A percentile compares a stretch with the other conserved stretches of the same genome.
Conservation (phyloP, 2,329 filamentous ascomycete species). For the Fusarium staphyleae region DNA sequence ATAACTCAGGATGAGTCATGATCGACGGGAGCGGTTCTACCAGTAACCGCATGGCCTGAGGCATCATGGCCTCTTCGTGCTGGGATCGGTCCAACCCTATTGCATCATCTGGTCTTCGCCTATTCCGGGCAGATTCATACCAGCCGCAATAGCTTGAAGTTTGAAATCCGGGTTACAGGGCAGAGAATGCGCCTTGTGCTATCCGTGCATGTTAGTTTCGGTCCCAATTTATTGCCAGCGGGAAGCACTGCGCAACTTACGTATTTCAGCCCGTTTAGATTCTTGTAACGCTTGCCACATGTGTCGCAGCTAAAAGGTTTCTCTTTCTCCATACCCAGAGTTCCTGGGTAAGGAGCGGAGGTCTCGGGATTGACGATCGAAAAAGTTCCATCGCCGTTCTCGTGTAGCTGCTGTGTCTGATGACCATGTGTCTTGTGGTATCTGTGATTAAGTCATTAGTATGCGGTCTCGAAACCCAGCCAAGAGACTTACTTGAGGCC, state of each 20-base stretch:
- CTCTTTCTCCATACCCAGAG: constrained; percentile 99
- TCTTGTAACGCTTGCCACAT: constrained; percentile 99
- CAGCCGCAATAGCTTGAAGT: constrained; percentile 53
- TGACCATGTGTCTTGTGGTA: constrained; percentile 86
- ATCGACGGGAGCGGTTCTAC: background rate
- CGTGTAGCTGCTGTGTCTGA: constrained; percentile 94
- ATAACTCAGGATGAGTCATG: background rate
- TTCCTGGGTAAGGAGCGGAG: constrained; percentile 91
- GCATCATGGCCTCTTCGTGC: background rate
- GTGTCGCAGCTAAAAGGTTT: constrained; percentile 98
- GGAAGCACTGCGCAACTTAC: constrained; percentile 52
- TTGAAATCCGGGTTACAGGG: constrained; percentile 86
- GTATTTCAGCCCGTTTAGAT: constrained; percentile 97
- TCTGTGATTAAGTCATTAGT: constrained; percentile 49
- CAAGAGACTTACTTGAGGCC: constrained; percentile 81
- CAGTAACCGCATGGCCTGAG: background rate
- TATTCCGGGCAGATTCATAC: constrained; percentile 53
- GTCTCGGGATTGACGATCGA: constrained; percentile 98
- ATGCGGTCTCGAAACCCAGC: background rate
- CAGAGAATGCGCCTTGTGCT: constrained; percentile 83
- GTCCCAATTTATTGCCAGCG: background rate
- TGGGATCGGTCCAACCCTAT: constrained; percentile 26
- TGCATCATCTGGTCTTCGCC: constrained; percentile 54
- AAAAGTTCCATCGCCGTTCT: constrained; percentile 96
- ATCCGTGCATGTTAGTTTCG: constrained; percentile 44